Percentiles rank a stretch among this genome's conserved stretches.
phyloP scores from a whole-genome alignment of 169 alveolate genomes.

The Amoebophrya sp. region DNA sequence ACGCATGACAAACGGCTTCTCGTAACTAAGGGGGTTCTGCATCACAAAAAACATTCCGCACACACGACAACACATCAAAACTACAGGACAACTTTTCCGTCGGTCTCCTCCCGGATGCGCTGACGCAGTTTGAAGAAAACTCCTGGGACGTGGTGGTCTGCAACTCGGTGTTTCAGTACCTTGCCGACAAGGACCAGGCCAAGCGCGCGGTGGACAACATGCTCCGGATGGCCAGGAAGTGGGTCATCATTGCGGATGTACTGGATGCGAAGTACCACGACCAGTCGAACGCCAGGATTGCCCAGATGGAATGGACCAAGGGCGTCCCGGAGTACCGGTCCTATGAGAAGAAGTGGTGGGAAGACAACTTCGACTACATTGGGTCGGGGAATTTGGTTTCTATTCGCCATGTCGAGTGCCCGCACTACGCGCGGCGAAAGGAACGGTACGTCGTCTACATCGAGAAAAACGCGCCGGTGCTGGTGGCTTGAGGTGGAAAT shows the following conservation, averaged over 20 bases:
- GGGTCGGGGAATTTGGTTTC: neutral
- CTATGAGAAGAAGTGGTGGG: slow-evolving; percentile 30
- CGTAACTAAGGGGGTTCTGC: too few relatives aligned
- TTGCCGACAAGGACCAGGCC: neutral
- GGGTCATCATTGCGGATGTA: slow-evolving; percentile 34
- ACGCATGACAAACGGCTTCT: too few relatives aligned
- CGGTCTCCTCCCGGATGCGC: slow-evolving; percentile 19
- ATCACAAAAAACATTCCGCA: too few relatives aligned
- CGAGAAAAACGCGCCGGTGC: slow-evolving; percentile 32
- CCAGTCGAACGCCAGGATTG: neutral
- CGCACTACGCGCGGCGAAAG: neutral
- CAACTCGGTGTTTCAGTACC: slow-evolving; percentile 25
- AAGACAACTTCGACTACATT: slow-evolving; percentile 9
- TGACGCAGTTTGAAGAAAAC: neutral
- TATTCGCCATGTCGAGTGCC: slow-evolving; percentile 23
- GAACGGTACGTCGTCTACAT: slow-evolving; percentile 35
- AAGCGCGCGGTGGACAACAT: neutral
- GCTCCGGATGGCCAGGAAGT: slow-evolving; percentile 24
- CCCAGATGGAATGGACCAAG: neutral
- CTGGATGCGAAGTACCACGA: neutral
- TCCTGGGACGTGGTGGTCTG: slow-evolving; percentile 31
- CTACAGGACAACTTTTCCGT: neutral
- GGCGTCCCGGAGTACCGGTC: slow-evolving; percentile 20
- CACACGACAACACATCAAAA: too few relatives aligned
- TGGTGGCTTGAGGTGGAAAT: too few relatives aligned